Evolutionary conservation across 495 filamentous ascomycete species (phyloP), one percentile per base, ranked within the genome.

Genomic region (Chaetomium fimeti): DNA sequence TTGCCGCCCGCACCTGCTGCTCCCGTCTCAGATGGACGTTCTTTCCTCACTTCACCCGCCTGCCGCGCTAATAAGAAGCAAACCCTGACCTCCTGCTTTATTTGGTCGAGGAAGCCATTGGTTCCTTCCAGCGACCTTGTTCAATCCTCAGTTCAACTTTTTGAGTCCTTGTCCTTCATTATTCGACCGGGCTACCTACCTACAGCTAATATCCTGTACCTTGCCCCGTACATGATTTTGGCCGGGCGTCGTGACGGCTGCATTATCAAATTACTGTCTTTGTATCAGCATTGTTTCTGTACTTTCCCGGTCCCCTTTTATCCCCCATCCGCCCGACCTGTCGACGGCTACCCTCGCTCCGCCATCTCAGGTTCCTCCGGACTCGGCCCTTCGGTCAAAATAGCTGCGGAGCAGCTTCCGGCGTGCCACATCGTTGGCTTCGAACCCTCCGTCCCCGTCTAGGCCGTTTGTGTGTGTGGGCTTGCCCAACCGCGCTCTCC

Each of bases 321-420:
- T 25, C 45, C 28, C 28, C 58, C 5, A 4, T 28, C 45, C 20
- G 25, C 22, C 25, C 12, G 38, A 29, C 25, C 57, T 25, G n/a
- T 48, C 20, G 0, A 52, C 59, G 16, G 22, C 22, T 28, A 42
- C 5, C 38, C 40, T 36, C 24, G 38, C 47, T 62, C 60, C 60
- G 42, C 60, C 40, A 29, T 48, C 25, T 11, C 20, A 22, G 36
- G 22, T 32, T 43, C 16, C 61, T 63, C 61, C 61, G 61, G 61
- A 57, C 45, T 57, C 61, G 61, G 61, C 53, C 53, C 43, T 24
- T 57, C 53, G 45, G 45, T 43, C 29, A 49, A 52, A 54, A 51
- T 5, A 9, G 36, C 7, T 13, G 36, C 45, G 28, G 58, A 61
- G 28, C 58, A 38, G 8, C 28, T 16, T 36, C 60, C 60, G 49